Evolutionary conservation across 208 protist genomes (phyloP), one percentile per base, ranked within the genome.

Genomic region (Trypanosomatidae sp.): DNA sequence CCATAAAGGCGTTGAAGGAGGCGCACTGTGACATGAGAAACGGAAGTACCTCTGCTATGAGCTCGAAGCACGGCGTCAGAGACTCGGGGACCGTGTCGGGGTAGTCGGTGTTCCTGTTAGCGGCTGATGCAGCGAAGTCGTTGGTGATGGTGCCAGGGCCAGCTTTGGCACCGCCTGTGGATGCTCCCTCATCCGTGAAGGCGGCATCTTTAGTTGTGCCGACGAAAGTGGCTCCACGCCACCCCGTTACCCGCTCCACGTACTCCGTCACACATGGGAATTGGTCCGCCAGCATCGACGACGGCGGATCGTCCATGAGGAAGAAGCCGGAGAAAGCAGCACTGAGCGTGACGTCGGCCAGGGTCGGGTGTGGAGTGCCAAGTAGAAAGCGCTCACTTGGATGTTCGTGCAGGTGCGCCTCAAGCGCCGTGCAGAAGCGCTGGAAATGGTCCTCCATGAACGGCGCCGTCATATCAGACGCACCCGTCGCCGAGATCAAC

Each of bases 381-480:
- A 97, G 83, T 44, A 97, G 41, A 80, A 90, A 95, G 44, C 59
- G 17, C 33, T 79, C 62, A 17, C 80, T 68, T 1, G 80, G 79
- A 53, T 88, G 69, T 15, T 75, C 50, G 28, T 62, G 55, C 68
- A 97, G 88, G 74, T 97, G 93, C 0, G 62, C 64, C 17, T 97
- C 89, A 1, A 97, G 85, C 6, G 89, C 82, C 3, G 33, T 47
- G 75, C 93, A 97, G 62, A 97, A 71, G 25, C 82, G 81, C 17
- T 82, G 30, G 69, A 97, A 97, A 80, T 97, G 93, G 69, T 95
- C 85, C 25, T 85, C 82, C 81, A 95, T 90, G 74, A 85, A 97
- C 28, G 84, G 84, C 10, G 81, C 85, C 49, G 88, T 92, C 55
- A 82, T 77, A 44, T 88, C 69, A 7, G 81, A 91, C 25, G 91